phyloP scores from a whole-genome alignment of 225 moss, liverwort and hornwort species.

The Rhytidiadelphus loreus region DNA sequence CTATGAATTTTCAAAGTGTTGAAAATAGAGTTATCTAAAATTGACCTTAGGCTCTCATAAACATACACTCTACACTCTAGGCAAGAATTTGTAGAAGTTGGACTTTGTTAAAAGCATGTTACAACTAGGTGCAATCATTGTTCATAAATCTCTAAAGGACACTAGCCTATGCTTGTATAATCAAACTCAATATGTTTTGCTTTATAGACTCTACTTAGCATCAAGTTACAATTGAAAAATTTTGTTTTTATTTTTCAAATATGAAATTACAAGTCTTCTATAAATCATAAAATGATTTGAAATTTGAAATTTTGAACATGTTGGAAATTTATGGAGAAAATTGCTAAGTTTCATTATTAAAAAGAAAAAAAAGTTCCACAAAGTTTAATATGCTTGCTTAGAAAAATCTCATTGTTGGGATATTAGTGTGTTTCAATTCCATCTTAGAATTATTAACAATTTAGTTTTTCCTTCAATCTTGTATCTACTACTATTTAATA shows the following conservation, averaged over 20 bases:
- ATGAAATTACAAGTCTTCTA: background rate
- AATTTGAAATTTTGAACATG: background rate
- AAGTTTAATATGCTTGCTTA: background rate
- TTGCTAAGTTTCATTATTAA: no score
- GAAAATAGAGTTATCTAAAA: background rate
- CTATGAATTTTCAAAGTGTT: background rate
- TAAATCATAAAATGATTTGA: no score
- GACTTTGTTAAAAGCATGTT: background rate
- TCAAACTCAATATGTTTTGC: background rate
- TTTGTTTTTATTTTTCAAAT: background rate
- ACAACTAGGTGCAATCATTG: fast-evolving
- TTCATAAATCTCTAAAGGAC: background rate
- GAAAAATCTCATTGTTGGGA: no score
- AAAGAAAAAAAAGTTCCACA: background rate
- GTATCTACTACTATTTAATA: fast-evolving
- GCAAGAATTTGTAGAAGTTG: fast-evolving
- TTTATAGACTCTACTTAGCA: background rate
- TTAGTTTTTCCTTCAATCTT: background rate
- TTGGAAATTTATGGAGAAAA: no score
- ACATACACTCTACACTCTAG: background rate
- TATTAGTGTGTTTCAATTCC: no score
- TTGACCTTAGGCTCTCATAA: background rate
- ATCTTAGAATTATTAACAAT: background rate
- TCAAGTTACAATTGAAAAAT: background rate
- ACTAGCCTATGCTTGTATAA: fast-evolving